Evolutionary conservation across 1,139 yeast genomes (phyloP), one percentile per base, ranked within the genome.

Genomic region (Blastobotrys buckinghamii): DNA sequence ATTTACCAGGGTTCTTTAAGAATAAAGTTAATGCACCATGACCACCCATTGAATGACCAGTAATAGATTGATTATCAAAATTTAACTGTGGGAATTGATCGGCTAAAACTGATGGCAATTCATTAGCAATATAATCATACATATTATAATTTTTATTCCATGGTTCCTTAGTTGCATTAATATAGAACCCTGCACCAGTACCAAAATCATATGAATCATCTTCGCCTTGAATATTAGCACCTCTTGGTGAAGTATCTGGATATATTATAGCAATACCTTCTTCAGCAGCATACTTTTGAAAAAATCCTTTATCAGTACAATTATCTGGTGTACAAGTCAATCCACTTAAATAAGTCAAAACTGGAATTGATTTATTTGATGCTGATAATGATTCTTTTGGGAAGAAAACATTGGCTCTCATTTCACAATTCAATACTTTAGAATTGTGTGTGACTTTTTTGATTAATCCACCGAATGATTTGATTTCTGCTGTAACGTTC

Each of bases 31-130:
- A 70, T 0, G 98, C 96, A 48, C 98, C 98, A 65, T 78, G 88
- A 0, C 98, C 98, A 44, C 98, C 98, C 97, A 92, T 92, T 1
- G 98, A 92, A 66, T 92, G 97, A 40, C 97, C 97, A 10, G 94
- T 82, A 55, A 92, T 81, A 26, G 92, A 78, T 48, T 82, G 75
- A 44, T 77, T 82, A 32, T 68, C 63, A 49, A 79, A 72, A 63
- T 86, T 84, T 55, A 86, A 71, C 34, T 70, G 66, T 3, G 48
- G 45, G 45, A 47, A 55, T 34, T 53, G 50, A 17, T 62, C 53
- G 9, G 72, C 67, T 55, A 86, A 69, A 47, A 66, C 67, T 6
- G 59, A 56, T 33, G 84, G 87, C 53, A 92, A 74, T 64, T 92
- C 98, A 42, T 76, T 66, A 59, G 82, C 83, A 35, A 92, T 78